Evolutionary conservation across 352 stramenopile genomes (phyloP), one percentile per base, ranked within the genome.

Genomic region (Pythium phragmiticola): DNA sequence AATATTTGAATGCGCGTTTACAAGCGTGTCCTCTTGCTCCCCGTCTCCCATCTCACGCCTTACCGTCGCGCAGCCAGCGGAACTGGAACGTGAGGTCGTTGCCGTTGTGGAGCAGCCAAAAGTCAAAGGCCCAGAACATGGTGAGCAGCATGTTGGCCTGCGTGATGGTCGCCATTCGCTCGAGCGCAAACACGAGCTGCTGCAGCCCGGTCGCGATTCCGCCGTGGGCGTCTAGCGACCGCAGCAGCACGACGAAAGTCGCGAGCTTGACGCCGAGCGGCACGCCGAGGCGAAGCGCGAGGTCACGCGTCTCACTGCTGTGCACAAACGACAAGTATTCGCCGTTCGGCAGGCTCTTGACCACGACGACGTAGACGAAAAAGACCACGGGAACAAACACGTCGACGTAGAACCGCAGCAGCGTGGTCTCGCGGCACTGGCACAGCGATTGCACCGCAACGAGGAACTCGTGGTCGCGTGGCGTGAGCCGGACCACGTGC

Each of bases 71-170:
- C 30, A 63, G 42, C 56, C 56, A 63, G 19, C 33, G 17, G 30
- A 63, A 63, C n/a, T 47, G 56, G 30, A 63, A 63, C 13, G 30
- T 47, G n/a, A 63, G 19, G 43, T 63, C 56, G 46, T 63, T 52
- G 43, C 56, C 57, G 26, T 58, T 53, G 58, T 65, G 58, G n/a
- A 58, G 14, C 28, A 65, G 41, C 17, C 49, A n/a, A 46, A 59
- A 59, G 36, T 64, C 48, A 23, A 64, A 28, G 8, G 49, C 47
- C 6, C 13, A 34, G 13, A 64, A 14, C 19, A 17, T 41, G 8
- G 28, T n/a, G 9, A 55, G 43, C 3, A 63, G 19, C 17, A 4
- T 30, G 30, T 50, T 37, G 57, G 33, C 26, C 4, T 49, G 46
- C 13, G 19, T 23, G 17, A 47, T 33, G 2, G 43, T 7, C 19